Evolutionary conservation across 2,329 filamentous ascomycete species (phyloP), one percentile per base, ranked within the genome.

Genomic region (Ophiosphaerella herpotricha): DNA sequence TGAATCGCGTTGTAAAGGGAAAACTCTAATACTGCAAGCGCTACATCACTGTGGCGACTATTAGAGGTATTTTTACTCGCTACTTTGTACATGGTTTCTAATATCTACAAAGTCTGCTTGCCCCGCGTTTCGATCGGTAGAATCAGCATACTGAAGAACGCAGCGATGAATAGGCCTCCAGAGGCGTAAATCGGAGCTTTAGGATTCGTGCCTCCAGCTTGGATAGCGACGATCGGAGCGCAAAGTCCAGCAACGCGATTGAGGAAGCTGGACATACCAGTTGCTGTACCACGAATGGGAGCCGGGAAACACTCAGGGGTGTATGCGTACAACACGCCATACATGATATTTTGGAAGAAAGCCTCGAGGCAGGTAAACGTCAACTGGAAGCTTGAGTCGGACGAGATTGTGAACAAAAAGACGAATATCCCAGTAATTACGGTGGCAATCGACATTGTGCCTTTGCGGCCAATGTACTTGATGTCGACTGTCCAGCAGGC

Each of bases 241-340:
- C 85, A 77, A 9, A 91, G 75, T 5, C 88, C 88, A 5, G 83
- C 82, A 35, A 87, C 66, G 33, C 88, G 78, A 69, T 90, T 91
- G 52, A 90, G 71, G 64, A 89, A 88, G 65, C 84, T 88, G 18
- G 85, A 84, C 40, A 91, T 86, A 36, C 88, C 88, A 0, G 85
- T 88, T 5, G 87, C 88, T 0, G 87, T 88, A 5, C 88, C 88
- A 29, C 88, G 78, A 18, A 87, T 83, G 0, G 87, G 86, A 0
- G 87, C 85, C 0, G 88, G 87, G 72, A 91, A 90, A 24, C 90
- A 83, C 64, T 91, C 88, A 0, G 88, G 88, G 0, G 88, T 90
- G 67, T 89, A 91, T 7, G 87, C 86, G 67, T 90, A 91, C 1
- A 91, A 75, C 1, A 90, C 86, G 48, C 87, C 87, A 72, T 90